Base-by-base conservation (phyloP, 2,329 filamentous ascomycete genomes). In the Talaromyces sp. region DNA sequence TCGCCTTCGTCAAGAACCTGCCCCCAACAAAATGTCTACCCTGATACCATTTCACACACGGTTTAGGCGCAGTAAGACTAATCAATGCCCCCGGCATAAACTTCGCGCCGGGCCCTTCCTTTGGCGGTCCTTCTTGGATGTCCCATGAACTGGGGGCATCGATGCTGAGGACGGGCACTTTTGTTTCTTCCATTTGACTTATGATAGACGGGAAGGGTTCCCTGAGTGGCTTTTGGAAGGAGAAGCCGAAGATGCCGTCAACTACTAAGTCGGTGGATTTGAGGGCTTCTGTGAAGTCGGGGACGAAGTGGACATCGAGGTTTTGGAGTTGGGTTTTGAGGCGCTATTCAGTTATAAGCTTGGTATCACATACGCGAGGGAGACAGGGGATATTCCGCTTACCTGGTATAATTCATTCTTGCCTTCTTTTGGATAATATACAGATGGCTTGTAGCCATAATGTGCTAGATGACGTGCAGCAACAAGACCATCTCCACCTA, bases 131-230 rank as follows among this genome's bases (percentile, higher is more conserved):
- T 11, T 83, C 82, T 73, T 97, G 91, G 65, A 99, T 96, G 76
- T 95, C 88, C 95, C 95, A 99, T 1, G 91, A 95, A 36, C 92
- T 96, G 1, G 95, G 95, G 6, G 92, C 93, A 79, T 99, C 95
- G 25, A 99, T 91, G 2, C 92, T 91, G 2, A 95, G 89, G 0
- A 98, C 90, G 0, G 93, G 91, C 7, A 95, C 73, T 29, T 84
- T 84, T 5, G 91, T 90, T 49, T 88, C 84, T 70, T 92, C 87
- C 43, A 99, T 83, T 7, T 90, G 88, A 67, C 85, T 82, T 71
- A 99, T 96, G 15, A 97, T 90, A 0, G 84, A 84, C 0, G 89
- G 89, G 74, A 98, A 99, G 1, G 95, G 95, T 69, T 96, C 92
- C n/a, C 95, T 89, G 62, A 99, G 89, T 69, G 95, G 89, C 6